Base-by-base conservation (phyloP, 371 early-diverging fungal genomes). In the Rhizopus stolonifer region DNA sequence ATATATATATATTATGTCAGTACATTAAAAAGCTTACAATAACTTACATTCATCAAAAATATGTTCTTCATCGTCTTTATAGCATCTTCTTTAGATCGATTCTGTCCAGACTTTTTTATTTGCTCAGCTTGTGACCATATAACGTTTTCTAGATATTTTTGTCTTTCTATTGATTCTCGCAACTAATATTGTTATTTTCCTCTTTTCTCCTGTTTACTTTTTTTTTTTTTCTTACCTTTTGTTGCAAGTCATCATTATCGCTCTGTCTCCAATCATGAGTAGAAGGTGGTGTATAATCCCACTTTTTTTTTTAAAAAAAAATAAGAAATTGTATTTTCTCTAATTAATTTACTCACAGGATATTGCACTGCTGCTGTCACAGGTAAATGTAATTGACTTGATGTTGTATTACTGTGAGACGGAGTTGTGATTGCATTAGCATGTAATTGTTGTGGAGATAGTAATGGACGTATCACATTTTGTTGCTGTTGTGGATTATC, bases 11-110 rank as follows among this genome's bases (percentile, higher is more conserved):
- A n/a, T n/a, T n/a, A n/a, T n/a, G n/a, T n/a, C n/a, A n/a, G n/a
- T n/a, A n/a, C 10, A 10, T 29, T 29, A 29, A 29, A 29, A 29
- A 29, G 31, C n/a, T n/a, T n/a, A 29, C 11, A 18, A 11, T 19
- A 24, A 55, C 59, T 58, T 60, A 60, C 68, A 50, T 58, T 55
- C 60, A 64, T 54, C 24, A 69, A 25, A 39, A 53, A 69, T 18
- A 69, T 61, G 29, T 49, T 64, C 29, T 61, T 58, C 69, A 69
- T 67, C 5, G 69, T 69, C 32, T 61, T 61, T 8, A 69, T 58
- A 1, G 56, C 54, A 15, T 57, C 24, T 24, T 61, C 55, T 36
- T 53, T 40, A 9, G 38, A 22, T 29, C 17, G 24, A n/a, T 23
- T 44, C 46, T 43, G 32, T 51, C 45, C 15, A n/a, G 51, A n/a